phyloP scores from a whole-genome alignment of 768 basidiomycete species.

The Strobilomyces dryophilus region DNA sequence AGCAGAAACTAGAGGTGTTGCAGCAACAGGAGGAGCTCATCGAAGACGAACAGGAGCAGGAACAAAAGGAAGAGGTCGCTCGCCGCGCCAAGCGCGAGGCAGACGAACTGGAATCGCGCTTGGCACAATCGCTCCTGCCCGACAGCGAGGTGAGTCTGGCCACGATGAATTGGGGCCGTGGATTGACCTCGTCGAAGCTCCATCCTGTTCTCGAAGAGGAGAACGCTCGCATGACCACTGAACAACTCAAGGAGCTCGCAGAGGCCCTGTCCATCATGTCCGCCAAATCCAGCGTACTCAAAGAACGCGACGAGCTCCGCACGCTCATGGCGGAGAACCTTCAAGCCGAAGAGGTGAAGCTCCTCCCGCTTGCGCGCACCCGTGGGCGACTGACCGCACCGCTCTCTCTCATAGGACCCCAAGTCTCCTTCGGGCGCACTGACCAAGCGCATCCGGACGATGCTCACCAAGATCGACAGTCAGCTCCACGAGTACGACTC shows the following conservation, averaged over 20 bases:
- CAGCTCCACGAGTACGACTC: slow-evolving; percentile 91
- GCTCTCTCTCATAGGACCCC: slow-evolving; percentile 47
- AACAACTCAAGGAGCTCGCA: slow-evolving; percentile 90
- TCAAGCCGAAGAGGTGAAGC: slow-evolving; percentile 73
- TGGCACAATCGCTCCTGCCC: slow-evolving; percentile 80
- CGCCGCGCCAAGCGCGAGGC: slow-evolving; percentile 80
- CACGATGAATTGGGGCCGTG: background rate
- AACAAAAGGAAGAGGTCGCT: slow-evolving; percentile 92
- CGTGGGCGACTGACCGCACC: background rate
- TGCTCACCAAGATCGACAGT: slow-evolving; percentile 92
- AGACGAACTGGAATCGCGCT: slow-evolving; percentile 71
- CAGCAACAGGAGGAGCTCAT: slow-evolving; percentile 99
- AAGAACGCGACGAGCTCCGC: slow-evolving; percentile 90
- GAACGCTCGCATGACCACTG: slow-evolving; percentile 94
- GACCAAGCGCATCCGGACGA: slow-evolving; percentile 91
- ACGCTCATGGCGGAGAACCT: slow-evolving; percentile 93
- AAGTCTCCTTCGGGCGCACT: slow-evolving; percentile 81
- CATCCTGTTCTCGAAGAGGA: slow-evolving; percentile 57
- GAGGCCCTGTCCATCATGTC: slow-evolving; percentile 89
- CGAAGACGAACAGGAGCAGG: slow-evolving; percentile 98
- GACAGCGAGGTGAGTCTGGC: slow-evolving; percentile 71
- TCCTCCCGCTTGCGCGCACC: background rate
- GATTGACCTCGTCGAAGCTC: slow-evolving; percentile 38
- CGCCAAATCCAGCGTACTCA: slow-evolving; percentile 90
- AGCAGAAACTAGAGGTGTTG: slow-evolving; percentile 96